Conservation (phyloP, 495 filamentous ascomycete genomes). For the Penicillium desertorum region DNA sequence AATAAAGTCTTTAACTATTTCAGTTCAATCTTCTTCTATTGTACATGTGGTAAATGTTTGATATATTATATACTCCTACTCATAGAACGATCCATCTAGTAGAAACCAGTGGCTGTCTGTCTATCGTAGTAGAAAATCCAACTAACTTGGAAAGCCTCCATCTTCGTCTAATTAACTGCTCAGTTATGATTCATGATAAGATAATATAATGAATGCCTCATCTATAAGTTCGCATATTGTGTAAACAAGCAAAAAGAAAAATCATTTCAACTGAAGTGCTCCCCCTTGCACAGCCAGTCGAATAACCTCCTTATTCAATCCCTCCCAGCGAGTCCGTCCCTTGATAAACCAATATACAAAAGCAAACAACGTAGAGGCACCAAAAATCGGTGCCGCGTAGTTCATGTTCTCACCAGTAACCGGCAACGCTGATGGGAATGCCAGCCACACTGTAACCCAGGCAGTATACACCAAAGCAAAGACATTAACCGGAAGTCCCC, state of each 20-base stretch:
- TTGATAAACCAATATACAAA: constrained; percentile 27
- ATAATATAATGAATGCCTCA: neutral
- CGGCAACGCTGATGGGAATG: constrained; percentile 26
- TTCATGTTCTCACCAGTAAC: constrained; percentile 31
- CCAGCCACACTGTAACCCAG: constrained; percentile 26
- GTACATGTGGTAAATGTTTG: too few species aligned
- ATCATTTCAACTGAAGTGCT: constrained; percentile 17
- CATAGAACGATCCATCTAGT: too few species aligned
- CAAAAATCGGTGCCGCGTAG: constrained; percentile 28
- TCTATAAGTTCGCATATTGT: neutral
- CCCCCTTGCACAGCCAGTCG: constrained; percentile 18
- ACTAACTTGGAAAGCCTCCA: neutral
- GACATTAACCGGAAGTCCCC: constrained; percentile 27
- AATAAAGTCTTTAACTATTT: neutral
- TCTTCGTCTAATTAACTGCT: neutral
- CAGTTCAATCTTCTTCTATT: neutral
- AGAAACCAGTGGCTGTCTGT: too few species aligned
- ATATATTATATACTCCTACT: too few species aligned
- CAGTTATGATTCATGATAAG: neutral
- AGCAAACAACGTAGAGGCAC: constrained; percentile 22
- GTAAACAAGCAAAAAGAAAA: neutral
- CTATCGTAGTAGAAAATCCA: too few species aligned
- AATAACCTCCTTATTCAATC: constrained; percentile 21
- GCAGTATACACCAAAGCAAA: constrained; percentile 26
- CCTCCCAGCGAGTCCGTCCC: constrained; percentile 23